Conservation (phyloP, 192 early-diverging fungal species). For the Rhizophagus sp. region DNA sequence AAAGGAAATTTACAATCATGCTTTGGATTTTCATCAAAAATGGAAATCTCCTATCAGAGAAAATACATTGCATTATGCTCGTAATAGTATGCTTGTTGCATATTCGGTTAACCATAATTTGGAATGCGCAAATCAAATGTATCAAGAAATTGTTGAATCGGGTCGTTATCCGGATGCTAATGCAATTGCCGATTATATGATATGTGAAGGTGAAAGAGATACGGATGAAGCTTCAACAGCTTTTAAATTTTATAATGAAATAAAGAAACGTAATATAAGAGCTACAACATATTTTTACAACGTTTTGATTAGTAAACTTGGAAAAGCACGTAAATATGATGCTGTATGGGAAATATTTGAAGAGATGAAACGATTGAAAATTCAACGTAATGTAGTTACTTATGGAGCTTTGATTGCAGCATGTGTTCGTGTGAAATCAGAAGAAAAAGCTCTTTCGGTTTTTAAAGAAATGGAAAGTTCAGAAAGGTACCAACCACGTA, state of each 20-base stretch:
- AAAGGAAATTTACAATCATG: constrained; percentile 13
- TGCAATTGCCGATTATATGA: constrained; percentile 54
- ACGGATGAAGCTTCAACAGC: constrained; percentile 56
- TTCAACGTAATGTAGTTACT: constrained; percentile 54
- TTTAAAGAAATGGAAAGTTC: constrained; percentile 52
- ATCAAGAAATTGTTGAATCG: constrained; percentile 47
- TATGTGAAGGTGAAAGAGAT: constrained; percentile 49
- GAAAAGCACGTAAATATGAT: constrained; percentile 59
- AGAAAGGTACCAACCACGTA: constrained; percentile 49
- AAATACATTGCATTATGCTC: background rate
- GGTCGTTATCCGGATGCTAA: constrained; percentile 51
- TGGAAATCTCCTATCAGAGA: constrained; percentile 2
- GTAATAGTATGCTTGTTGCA: constrained; percentile 29
- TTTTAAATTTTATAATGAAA: constrained; percentile 55
- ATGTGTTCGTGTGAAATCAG: constrained; percentile 55
- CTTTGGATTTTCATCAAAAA: background rate
- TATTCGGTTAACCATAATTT: constrained; percentile 2
- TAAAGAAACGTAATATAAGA: constrained; percentile 52
- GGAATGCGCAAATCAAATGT: constrained; percentile 25
- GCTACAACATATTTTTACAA: constrained; percentile 61
- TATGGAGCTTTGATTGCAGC: constrained; percentile 60
- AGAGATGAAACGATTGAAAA: constrained; percentile 55
- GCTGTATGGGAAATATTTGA: constrained; percentile 49
- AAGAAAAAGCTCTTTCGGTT: constrained; percentile 45
- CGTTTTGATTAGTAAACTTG: constrained; percentile 59